phyloP scores from a whole-genome alignment of 768 basidiomycete species.

The Kwoniella sp. region DNA sequence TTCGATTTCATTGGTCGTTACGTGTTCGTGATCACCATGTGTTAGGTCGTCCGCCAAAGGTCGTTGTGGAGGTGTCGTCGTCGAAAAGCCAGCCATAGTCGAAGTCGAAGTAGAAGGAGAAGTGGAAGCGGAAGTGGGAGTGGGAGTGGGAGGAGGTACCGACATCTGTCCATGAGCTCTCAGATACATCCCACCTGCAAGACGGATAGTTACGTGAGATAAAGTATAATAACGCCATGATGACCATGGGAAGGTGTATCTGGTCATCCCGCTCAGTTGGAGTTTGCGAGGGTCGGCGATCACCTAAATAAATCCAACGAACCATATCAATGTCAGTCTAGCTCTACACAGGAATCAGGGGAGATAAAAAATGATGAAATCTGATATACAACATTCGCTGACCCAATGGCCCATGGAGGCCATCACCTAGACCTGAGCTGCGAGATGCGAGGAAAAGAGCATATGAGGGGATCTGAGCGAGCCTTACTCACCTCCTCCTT shows the following conservation, averaged over 20 bases:
- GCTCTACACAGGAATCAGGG: too few species aligned
- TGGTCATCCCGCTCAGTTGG: conserved; percentile 25
- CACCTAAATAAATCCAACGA: conserved; percentile 30
- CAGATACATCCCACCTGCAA: conserved; percentile 21
- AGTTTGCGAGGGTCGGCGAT: conserved; percentile 41
- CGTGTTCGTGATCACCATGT: not conserved
- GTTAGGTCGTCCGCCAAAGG: too few species aligned
- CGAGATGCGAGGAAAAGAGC: too few species aligned
- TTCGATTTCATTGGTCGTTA: not conserved
- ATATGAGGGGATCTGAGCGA: too few species aligned
- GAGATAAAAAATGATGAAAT: not conserved
- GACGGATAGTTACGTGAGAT: conserved; percentile 45
- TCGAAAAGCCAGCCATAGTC: not conserved
- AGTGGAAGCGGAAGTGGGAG: not conserved
- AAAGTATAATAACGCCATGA: conserved; percentile 52
- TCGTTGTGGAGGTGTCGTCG: too few species aligned
- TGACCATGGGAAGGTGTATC: conserved; percentile 48
- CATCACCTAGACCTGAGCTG: too few species aligned
- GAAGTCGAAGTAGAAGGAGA: not conserved
- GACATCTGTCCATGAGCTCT: conserved; percentile 39
- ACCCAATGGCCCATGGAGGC: too few species aligned
- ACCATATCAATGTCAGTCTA: too few species aligned
- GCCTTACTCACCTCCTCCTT: conserved; percentile 49
- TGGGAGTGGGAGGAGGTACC: not conserved
- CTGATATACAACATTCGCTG: too few species aligned